Evolutionary conservation across 2,329 filamentous ascomycete species (phyloP).

Genomic region (Verticillium albo-atrum): DNA sequence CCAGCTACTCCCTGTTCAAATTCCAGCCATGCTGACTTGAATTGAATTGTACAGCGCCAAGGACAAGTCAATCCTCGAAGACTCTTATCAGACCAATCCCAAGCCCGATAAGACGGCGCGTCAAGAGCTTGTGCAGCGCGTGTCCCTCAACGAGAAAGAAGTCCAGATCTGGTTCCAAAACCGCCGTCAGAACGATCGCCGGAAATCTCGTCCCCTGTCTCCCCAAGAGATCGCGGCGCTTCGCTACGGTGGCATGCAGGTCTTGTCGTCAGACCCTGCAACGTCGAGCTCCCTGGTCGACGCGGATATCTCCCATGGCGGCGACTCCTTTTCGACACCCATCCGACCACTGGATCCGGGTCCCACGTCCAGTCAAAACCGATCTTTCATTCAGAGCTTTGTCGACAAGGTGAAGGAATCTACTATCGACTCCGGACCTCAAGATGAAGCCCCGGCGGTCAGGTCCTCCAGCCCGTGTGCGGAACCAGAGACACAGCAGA

Average conservation of each 20-base stretch:
- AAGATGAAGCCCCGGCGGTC: neutral
- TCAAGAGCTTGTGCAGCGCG: conserved; percentile 76
- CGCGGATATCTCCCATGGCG: neutral
- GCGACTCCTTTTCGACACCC: neutral
- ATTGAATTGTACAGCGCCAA: conserved; percentile 55
- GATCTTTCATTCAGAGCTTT: neutral
- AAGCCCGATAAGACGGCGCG: conserved; percentile 91
- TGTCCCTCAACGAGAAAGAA: conserved; percentile 90
- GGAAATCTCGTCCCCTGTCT: conserved; percentile 79
- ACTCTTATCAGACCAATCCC: conserved; percentile 77
- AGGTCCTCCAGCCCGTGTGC: neutral
- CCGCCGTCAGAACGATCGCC: conserved; percentile 83
- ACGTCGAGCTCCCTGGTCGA: conserved; percentile 16
- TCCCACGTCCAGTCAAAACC: neutral
- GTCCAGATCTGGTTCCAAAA: conserved; percentile 99
- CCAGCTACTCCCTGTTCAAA: neutral
- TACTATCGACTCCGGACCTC: neutral
- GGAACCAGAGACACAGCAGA: neutral
- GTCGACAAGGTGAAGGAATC: neutral
- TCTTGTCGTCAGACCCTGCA: conserved; percentile 41
- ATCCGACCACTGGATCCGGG: neutral
- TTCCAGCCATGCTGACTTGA: neutral
- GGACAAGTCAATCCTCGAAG: conserved; percentile 84
- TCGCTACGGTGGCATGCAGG: conserved; percentile 49
- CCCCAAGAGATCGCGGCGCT: conserved; percentile 68